Base-by-base conservation (phyloP, 2,329 filamentous ascomycete genomes). In the Cladophialophora carrionii region DNA sequence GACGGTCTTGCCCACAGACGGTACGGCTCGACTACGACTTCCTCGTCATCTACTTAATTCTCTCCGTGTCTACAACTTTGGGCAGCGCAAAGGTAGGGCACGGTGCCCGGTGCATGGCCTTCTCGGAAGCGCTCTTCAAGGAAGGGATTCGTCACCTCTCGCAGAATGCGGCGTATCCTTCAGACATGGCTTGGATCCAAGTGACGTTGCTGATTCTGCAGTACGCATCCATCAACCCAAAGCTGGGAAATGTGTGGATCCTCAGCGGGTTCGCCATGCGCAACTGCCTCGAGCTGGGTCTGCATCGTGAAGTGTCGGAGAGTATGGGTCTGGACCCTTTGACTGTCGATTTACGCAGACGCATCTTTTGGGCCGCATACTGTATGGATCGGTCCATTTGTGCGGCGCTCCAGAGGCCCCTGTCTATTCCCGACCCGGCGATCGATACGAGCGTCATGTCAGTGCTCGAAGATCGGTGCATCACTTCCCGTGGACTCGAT, bases 1-100 rank as follows among this genome's bases (percentile, higher is more conserved):
- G 26, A 8, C 53, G 14, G 24, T 32, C 46, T 49, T 48, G 20
- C 32, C 29, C 4, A 65, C 65, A 2, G 57, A 49, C 37, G 17
- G 22, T 66, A 66, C 1, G 66, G 61, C 62, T 58, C 5, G 48
- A 57, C 57, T 72, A 70, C 49, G 71, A 73, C 46, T 72, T 71
- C 51, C 62, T 73, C 3, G 65, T 72, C 5, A 67, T 71, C 29
- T 73, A 73, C 43, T 61, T 73, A 4, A 61, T 74, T 2, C 67
- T 74, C 17, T 72, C 72, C n/a, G 69, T 73, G 26, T 68, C 72
- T 1, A 66, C 72, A 7, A 73, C 71, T 0, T 66, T 74, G 0
- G 71, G 71, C 9, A 65, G 70, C 14, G 70, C 70, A n/a, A 70
- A 72, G 46, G 68, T 64, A 46, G 62, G 65, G 34, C 71, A 74